phyloP scores from a whole-genome alignment of 2,329 filamentous ascomycete species.

The Cladosporium sphaerospermum region DNA sequence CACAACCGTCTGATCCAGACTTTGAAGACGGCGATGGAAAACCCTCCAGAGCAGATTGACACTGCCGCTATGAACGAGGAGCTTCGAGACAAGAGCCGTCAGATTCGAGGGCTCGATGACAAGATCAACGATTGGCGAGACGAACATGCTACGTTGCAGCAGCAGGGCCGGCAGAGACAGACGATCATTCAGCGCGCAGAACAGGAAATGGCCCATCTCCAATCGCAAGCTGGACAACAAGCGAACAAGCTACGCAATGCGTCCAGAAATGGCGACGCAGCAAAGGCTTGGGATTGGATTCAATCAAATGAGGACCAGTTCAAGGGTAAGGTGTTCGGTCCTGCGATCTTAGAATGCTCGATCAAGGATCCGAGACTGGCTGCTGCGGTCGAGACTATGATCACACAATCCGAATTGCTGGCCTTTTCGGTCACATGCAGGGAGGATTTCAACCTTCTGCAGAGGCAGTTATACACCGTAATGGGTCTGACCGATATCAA shows the following conservation, averaged over 20 bases:
- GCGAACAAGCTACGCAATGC: conserved; percentile 56
- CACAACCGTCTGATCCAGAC: conserved; percentile 49
- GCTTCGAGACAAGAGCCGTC: conserved; percentile 54
- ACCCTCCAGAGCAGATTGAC: conserved; percentile 63
- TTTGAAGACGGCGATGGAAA: conserved; percentile 57
- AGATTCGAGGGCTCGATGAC: conserved; percentile 41
- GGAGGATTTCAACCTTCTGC: conserved; percentile 68
- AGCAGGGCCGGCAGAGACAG: conserved; percentile 33
- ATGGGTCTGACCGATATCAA: conserved; percentile 65
- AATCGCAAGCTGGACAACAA: conserved; percentile 71
- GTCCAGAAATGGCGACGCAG: conserved; percentile 53
- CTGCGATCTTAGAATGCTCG: conserved; percentile 72
- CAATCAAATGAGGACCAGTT: conserved; percentile 63
- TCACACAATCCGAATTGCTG: conserved; percentile 49
- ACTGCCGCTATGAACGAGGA: conserved; percentile 63
- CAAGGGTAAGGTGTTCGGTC: conserved; percentile 70
- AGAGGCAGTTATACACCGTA: conserved; percentile 55
- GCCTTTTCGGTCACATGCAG: conserved; percentile 69
- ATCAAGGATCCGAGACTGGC: conserved; percentile 66
- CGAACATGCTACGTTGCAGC: conserved; percentile 25
- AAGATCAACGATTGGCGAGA: conserved; percentile 39
- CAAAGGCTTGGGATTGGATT: conserved; percentile 74
- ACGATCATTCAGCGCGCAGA: conserved; percentile 38
- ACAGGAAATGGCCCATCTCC: conserved; percentile 52
- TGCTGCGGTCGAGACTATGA: conserved; percentile 52